phyloP scores from a whole-genome alignment of 2,329 filamentous ascomycete genomes.

The Monilinia fructicola region DNA sequence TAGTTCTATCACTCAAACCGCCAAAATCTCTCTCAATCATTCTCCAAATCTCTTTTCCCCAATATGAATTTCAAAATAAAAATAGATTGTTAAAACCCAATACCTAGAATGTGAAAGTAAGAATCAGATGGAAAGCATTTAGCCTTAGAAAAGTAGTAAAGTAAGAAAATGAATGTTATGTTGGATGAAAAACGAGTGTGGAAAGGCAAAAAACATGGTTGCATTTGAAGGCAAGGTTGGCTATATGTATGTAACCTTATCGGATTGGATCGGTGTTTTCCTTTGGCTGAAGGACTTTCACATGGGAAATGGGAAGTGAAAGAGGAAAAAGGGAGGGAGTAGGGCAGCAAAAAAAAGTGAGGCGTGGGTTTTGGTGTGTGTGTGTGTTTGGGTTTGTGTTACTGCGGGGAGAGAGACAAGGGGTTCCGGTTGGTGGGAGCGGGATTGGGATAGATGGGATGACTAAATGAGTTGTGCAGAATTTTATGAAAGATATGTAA shows the following conservation, averaged over 20 bases:
- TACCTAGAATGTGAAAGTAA: too few species aligned
- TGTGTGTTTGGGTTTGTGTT: not conserved
- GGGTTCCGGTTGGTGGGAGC: conserved; percentile 1
- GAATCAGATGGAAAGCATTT: too few species aligned
- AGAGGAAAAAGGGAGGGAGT: too few species aligned
- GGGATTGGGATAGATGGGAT: not conserved
- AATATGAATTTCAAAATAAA: not conserved
- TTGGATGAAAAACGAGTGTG: too few species aligned
- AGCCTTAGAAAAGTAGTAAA: too few species aligned
- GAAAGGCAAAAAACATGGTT: too few species aligned
- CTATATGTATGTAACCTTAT: too few species aligned
- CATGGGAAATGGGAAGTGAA: too few species aligned
- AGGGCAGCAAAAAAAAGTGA: not conserved
- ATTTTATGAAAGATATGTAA: not conserved
- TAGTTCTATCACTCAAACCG: not conserved
- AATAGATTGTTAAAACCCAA: too few species aligned
- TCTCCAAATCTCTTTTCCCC: not conserved
- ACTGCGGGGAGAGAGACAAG: not conserved
- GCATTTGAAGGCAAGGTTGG: too few species aligned
- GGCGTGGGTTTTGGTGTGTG: not conserved
- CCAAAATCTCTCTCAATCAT: conserved; percentile 17
- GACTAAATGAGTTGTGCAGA: not conserved
- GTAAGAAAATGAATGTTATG: too few species aligned
- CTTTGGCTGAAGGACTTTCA: not conserved
- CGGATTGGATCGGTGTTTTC: too few species aligned